These are phyloP conservation scores for Trichoderma arundinaceum DNA, from an alignment of 2,329 filamentous ascomycete genomes.

Conservation along the genomic window DNA sequence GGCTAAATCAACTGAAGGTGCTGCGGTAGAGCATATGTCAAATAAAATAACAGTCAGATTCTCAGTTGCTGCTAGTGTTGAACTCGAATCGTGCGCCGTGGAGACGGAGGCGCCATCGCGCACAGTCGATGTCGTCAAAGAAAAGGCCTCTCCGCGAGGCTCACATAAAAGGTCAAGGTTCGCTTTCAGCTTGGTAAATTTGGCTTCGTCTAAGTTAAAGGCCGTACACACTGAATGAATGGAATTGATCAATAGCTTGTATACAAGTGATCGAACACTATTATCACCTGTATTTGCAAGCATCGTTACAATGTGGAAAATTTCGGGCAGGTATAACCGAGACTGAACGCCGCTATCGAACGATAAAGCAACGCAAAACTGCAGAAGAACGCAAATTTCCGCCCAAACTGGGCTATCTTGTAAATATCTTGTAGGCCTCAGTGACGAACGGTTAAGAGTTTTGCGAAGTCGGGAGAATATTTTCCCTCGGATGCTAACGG, in stretches of 20 bases:
- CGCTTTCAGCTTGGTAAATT: constrained; percentile 59
- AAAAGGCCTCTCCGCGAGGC: constrained; percentile 63
- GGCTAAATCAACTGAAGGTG: constrained; percentile 67
- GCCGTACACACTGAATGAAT: constrained; percentile 71
- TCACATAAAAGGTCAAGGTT: constrained; percentile 66
- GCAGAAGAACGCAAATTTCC: constrained; percentile 71
- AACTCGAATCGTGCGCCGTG: constrained; percentile 59
- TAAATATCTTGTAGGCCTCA: constrained; percentile 68
- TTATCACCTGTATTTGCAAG: constrained; percentile 67
- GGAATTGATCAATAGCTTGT: constrained; percentile 68
- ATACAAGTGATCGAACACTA: constrained; percentile 63
- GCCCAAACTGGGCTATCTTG: constrained; percentile 71
- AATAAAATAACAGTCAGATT: constrained; percentile 66
- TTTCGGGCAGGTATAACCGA: constrained; percentile 70
- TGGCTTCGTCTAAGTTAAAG: constrained; percentile 65
- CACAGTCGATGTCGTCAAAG: constrained; percentile 51
- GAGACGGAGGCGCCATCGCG: constrained; percentile 62
- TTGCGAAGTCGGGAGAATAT: constrained; percentile 69
- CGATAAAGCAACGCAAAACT: constrained; percentile 69
- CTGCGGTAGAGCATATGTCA: constrained; percentile 67
- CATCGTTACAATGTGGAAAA: constrained; percentile 75
- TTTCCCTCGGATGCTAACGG: constrained; percentile 68
- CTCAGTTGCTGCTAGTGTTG: constrained; percentile 62
- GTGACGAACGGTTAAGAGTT: constrained; percentile 68
- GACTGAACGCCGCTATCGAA: constrained; percentile 72